Conservation (phyloP, 164 flowering plant species). For the Echeveria elegans region DNA sequence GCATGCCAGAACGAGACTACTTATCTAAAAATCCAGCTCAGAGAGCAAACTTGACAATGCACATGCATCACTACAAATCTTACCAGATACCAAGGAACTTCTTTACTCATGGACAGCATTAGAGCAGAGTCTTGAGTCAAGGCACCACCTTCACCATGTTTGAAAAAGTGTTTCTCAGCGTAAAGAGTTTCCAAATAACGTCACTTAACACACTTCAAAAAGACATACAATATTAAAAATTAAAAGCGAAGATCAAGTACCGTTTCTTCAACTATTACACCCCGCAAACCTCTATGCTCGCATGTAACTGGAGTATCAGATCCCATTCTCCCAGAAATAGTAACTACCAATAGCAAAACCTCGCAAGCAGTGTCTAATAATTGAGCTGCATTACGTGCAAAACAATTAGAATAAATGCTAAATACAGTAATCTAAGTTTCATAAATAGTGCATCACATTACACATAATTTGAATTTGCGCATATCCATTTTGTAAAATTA, state of each 20-base stretch:
- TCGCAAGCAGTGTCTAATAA: conserved; percentile 68
- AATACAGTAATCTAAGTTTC: neutral
- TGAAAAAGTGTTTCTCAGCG: conserved; percentile 94
- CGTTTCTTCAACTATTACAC: conserved; percentile 97
- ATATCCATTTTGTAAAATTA: neutral
- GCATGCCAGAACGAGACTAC: neutral
- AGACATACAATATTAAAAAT: neutral
- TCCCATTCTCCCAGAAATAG: conserved; percentile 88
- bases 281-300: conserved; percentile 78
- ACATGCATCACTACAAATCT: conserved; percentile 15
- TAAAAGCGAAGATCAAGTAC: conserved; percentile 25
- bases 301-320: conserved; percentile 84
- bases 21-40: neutral
- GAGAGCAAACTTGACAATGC: neutral
- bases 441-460: neutral
- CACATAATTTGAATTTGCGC: neutral
- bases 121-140: conserved; percentile 98
- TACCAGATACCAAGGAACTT: conserved; percentile 98
- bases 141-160: conserved; percentile 95
- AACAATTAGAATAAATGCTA: neutral
- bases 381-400: conserved; percentile 39
- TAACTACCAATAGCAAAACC: conserved; percentile 75
- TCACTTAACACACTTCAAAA: neutral
- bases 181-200: conserved; percentile 17
- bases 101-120: conserved; percentile 90